Evolutionary conservation across 257 asterid genomes (phyloP), one percentile per base, ranked within the genome.

Genomic region (Forsythia suspensa): DNA sequence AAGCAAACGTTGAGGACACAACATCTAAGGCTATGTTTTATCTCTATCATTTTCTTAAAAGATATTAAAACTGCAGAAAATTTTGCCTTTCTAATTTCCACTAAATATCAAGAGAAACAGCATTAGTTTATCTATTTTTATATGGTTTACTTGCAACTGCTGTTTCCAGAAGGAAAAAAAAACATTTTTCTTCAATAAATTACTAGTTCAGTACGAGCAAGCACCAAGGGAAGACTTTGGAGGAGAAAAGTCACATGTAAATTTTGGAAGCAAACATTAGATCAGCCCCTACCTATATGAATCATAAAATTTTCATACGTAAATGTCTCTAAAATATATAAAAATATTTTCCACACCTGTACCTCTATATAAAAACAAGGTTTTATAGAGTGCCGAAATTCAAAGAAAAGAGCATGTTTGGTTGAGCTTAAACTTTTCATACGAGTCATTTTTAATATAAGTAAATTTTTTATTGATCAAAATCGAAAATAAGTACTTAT

Each of bases 1-100:
- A 77, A 74, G 73, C 36, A 86, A 80, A 72, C 13, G 52, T 66
- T 76, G 15, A 81, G 80, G 11, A 46, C 34, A 71, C 70, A 63
- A 59, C 52, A 75, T 70, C 20, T 63, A 75, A 37, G 29, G 18
- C 38, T 7, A 66, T 24, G 41, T 12, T 61, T 12, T n/a, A n/a
- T n/a, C n/a, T n/a, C n/a, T n/a, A n/a, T n/a, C n/a, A n/a, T 66
- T 21, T 66, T 21, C 12, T 21, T 36, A 34, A 16, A 29, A 29
- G 48, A 43, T 43, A 2, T 43, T 59, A 59, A 6, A 20, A 21
- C 12, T 2, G 4, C 67, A 7, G 8, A 20, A 59, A 21, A 7
- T n/a, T 18, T 59, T 55, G 34, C 52, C 61, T 13, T 55, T 57
- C 24, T 8, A 37, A 37, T 16, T 21, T 63, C 12, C 39, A 63